Conservation (phyloP, 2,329 filamentous ascomycete genomes). For the Fusarium pseudoanthophilum region DNA sequence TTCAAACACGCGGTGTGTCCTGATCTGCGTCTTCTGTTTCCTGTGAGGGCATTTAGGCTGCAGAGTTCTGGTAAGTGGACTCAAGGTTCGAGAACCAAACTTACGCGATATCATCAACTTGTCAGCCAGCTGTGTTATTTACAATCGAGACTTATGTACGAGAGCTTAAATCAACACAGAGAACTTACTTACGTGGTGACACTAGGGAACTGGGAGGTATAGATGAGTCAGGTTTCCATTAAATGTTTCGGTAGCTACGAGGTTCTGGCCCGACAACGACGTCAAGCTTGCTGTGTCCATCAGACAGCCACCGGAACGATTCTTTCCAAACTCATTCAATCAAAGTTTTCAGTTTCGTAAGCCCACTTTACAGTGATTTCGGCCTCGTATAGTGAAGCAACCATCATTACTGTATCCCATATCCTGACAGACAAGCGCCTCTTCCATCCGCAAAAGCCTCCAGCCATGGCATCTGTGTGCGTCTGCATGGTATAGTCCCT, state of each 20-base stretch:
- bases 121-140: not conserved
- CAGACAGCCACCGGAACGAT: rapidly evolving
- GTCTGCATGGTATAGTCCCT: not conserved
- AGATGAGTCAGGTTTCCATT: not conserved
- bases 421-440: not conserved
- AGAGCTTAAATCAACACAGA: no score
- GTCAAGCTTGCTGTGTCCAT: no score
- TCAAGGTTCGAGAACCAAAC: not conserved
- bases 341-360: not conserved
- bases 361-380: not conserved
- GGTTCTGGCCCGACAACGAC: no score
- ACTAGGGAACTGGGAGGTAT: not conserved
- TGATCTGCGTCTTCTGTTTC: not conserved
- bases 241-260: rapidly evolving
- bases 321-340: not conserved
- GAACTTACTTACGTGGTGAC: not conserved
- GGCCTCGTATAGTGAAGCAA: not conserved
- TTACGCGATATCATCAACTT: not conserved
- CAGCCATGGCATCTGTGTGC: no score
- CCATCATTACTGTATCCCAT: not conserved
- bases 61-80: not conserved
- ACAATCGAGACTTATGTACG: not conserved
- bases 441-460: not conserved
- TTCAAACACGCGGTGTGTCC: not conserved
- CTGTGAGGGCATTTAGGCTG: not conserved